Percentiles rank a stretch among this genome's conserved stretches.
Conservation (phyloP, 202 grass and related monocot species). For the Digitaria exilis region DNA sequence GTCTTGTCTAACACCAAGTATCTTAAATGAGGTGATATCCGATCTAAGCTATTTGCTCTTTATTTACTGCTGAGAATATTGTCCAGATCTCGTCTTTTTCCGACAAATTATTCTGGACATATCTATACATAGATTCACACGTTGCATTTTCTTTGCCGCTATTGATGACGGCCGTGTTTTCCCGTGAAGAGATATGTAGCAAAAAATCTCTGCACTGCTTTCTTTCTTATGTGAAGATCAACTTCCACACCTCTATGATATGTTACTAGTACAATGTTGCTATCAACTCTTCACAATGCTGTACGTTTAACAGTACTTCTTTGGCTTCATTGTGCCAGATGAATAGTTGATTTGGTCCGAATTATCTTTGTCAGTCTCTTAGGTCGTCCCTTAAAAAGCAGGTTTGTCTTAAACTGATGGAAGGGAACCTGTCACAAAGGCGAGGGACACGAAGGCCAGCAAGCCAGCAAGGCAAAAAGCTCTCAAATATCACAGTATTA, state of each 20-base stretch:
- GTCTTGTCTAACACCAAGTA: constrained; percentile 2
- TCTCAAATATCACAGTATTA: not conserved
- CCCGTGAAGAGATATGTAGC: not conserved
- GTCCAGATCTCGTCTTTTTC: constrained; percentile 1
- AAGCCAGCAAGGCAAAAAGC: not conserved
- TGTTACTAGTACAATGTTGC: constrained; percentile 1
- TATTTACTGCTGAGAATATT: not conserved
- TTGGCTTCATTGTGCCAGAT: constrained; percentile 12
- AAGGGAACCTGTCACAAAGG: constrained; percentile 16
- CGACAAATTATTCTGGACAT: constrained; percentile 9
- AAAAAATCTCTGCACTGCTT: constrained; percentile 1
- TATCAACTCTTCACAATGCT: not conserved
- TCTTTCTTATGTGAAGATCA: constrained; percentile 9
- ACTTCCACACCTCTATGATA: not conserved
- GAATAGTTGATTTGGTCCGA: constrained; percentile 20
- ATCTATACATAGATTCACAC: not conserved
- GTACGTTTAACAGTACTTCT: not conserved
- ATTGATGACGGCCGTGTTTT: not conserved
- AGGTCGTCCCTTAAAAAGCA: constrained; percentile 4
- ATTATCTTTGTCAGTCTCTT: constrained; percentile 10
- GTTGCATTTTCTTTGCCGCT: not conserved
- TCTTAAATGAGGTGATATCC: constrained; percentile 8
- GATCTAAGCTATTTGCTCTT: constrained; percentile 25
- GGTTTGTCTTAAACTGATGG: constrained; percentile 23
- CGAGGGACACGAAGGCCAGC: not conserved